phyloP scores from a whole-genome alignment of 169 alveolate species.

The Eimeria necatrix region DNA sequence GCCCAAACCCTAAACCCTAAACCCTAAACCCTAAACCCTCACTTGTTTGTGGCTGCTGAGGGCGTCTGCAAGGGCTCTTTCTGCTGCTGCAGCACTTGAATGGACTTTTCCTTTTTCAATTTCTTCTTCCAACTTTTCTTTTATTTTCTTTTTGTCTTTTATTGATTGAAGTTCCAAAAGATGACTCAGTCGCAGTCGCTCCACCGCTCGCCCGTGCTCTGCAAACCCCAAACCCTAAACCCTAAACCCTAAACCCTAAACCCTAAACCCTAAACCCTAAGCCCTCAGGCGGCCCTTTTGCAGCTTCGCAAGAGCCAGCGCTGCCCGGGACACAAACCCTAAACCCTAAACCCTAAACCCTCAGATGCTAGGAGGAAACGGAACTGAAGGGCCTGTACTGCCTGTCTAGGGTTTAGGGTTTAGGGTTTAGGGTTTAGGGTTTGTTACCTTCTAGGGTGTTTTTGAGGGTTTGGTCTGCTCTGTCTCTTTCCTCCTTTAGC shows the following conservation, averaged over 20 bases:
- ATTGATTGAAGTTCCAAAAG: not conserved
- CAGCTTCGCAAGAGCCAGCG: no score
- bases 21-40: not conserved
- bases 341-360: constrained; percentile 36
- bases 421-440: constrained; percentile 12
- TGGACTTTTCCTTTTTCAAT: not conserved
- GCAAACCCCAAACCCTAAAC: not conserved
- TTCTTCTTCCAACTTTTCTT: not conserved
- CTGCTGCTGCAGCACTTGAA: not conserved
- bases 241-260: not conserved
- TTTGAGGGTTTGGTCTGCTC: not conserved
- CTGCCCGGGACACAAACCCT: constrained; percentile 14
- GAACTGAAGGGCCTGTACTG: not conserved
- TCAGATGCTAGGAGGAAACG: not conserved
- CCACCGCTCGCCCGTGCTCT: constrained; percentile 12
- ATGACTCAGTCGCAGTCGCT: not conserved
- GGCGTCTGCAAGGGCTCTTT: not conserved
- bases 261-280: constrained; percentile 11
- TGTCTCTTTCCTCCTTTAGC: not conserved
- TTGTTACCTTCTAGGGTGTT: not conserved
- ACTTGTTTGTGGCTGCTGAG: not conserved
- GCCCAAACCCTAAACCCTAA: not conserved
- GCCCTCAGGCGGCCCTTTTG: no score
- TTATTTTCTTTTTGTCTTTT: not conserved
- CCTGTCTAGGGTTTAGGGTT: not conserved